phyloP scores from a whole-genome alignment of 2,329 filamentous ascomycete species.

The Cytospora schulzeri region DNA sequence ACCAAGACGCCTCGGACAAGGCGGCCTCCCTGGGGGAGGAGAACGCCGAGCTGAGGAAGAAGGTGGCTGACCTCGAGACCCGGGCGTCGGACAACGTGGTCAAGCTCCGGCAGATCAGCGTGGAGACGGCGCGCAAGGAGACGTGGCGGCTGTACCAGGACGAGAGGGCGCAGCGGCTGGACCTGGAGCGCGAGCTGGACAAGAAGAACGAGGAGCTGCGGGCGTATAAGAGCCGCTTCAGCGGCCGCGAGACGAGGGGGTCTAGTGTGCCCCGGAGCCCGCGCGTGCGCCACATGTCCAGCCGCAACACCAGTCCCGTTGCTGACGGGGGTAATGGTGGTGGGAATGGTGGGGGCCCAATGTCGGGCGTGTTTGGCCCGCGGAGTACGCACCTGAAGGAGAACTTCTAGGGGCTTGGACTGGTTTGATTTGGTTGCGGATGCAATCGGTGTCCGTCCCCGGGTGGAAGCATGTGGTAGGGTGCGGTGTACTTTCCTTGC shows the following conservation, averaged over 20 bases:
- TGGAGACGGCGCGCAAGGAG: constrained; percentile 36
- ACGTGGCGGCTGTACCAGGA: constrained; percentile 42
- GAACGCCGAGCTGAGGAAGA: constrained; percentile 48
- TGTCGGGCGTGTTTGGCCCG: constrained; percentile 21
- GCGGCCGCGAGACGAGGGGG: constrained; percentile 58
- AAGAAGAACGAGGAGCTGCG: constrained; percentile 52
- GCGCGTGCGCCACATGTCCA: constrained; percentile 39
- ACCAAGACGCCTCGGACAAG: constrained; percentile 58
- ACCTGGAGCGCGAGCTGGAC: constrained; percentile 55
- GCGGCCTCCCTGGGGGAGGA: constrained; percentile 49
- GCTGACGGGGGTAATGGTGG: constrained; percentile 11
- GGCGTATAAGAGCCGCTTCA: constrained; percentile 44
- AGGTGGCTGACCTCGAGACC: constrained; percentile 44
- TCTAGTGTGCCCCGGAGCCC: constrained; percentile 61
- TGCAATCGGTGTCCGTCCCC: not conserved
- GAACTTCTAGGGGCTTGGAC: constrained; percentile 4
- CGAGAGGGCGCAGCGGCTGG: constrained; percentile 46
- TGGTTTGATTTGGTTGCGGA: not conserved
- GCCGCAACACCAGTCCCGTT: constrained; percentile 31
- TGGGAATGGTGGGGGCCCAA: constrained; percentile 2
- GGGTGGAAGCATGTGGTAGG: not conserved
- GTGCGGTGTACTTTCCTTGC: not conserved
- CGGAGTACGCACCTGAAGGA: constrained; percentile 24
- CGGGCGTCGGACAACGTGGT: constrained; percentile 49
- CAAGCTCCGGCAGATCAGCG: constrained; percentile 51